A percentile compares a stretch with the other conserved stretches of the same genome.
These are phyloP conservation scores for Mimosa bimucronata DNA, from an alignment of 306 rosid species.

Conservation along the genomic window DNA sequence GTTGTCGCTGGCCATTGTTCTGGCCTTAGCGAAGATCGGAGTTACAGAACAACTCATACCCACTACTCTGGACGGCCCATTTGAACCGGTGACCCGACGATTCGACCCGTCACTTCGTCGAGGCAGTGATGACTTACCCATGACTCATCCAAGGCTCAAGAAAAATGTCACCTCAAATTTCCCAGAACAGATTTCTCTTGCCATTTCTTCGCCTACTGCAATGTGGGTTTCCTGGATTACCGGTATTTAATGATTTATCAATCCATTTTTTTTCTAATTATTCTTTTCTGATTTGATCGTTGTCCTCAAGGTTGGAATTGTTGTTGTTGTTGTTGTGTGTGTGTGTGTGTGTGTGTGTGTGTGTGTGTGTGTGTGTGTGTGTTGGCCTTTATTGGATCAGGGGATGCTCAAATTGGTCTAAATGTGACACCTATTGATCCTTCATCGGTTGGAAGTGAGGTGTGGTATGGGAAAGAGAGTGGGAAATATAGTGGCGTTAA, in stretches of 20 bases:
- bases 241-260: constrained; percentile 47
- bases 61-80: constrained; percentile 87
- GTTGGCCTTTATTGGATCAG: constrained; percentile 48
- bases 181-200: constrained; percentile 88
- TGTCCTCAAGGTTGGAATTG: constrained; percentile 29
- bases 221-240: constrained; percentile 96
- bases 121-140: constrained; percentile 90
- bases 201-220: constrained; percentile 77
- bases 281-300: not conserved
- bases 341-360: too few species aligned
- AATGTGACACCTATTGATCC: constrained; percentile 77
- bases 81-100: constrained; percentile 66
- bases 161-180: constrained; percentile 68
- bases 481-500: constrained; percentile 57
- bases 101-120: constrained; percentile 65
- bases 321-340: not conserved
- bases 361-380: too few species aligned
- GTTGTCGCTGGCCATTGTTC: constrained; percentile 38
- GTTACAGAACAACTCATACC: constrained; percentile 56
- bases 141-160: constrained; percentile 82
- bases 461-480: constrained; percentile 78
- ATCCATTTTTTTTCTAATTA: constrained; percentile 18
- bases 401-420: constrained; percentile 83
- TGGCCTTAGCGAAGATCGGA: constrained; percentile 37
- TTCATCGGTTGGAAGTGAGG: constrained; percentile 66